Conservation (phyloP, 495 filamentous ascomycete species). For the Penicillium subrubescens region DNA sequence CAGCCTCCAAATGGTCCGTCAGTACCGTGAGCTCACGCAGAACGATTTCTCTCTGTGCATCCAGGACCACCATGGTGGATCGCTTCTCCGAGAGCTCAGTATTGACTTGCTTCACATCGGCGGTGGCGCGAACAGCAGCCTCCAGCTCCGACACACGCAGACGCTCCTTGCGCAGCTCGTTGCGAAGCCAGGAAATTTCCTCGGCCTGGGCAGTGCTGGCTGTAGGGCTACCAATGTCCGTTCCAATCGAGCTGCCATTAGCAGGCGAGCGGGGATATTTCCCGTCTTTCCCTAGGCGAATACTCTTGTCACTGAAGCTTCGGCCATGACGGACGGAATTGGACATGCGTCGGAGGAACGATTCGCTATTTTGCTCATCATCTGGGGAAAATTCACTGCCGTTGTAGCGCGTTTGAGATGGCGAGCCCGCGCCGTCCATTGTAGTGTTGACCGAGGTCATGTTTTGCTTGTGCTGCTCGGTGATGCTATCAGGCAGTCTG, state of each 20-base stretch:
- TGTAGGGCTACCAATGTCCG: constrained; percentile 76
- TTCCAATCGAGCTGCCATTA: constrained; percentile 60
- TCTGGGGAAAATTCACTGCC: constrained; percentile 80
- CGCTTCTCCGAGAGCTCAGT: constrained; percentile 89
- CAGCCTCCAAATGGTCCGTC: constrained; percentile 72
- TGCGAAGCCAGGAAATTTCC: constrained; percentile 71
- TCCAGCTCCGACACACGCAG: constrained; percentile 84
- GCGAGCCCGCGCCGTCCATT: constrained; percentile 53
- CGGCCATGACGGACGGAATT: constrained; percentile 93
- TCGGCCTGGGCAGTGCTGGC: constrained; percentile 67
- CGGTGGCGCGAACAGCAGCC: constrained; percentile 64
- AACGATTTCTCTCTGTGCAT: constrained; percentile 93
- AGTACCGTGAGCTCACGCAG: constrained; percentile 88
- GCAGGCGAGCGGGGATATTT: constrained; percentile 75
- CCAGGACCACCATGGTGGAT: constrained; percentile 93
- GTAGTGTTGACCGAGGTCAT: constrained; percentile 57
- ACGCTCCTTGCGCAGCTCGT: constrained; percentile 77
- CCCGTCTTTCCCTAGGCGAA: constrained; percentile 47
- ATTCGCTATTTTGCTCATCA: constrained; percentile 57
- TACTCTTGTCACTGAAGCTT: constrained; percentile 75
- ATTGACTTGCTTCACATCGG: constrained; percentile 81
- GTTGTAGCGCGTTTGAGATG: constrained; percentile 72
- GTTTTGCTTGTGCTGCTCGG: constrained; percentile 28
- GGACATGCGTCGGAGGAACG: constrained; percentile 84
- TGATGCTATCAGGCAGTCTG: constrained; percentile 60